Evolutionary conservation across 2,329 filamentous ascomycete genomes (phyloP).

Genomic region (Akanthomyces dipterigenus): DNA sequence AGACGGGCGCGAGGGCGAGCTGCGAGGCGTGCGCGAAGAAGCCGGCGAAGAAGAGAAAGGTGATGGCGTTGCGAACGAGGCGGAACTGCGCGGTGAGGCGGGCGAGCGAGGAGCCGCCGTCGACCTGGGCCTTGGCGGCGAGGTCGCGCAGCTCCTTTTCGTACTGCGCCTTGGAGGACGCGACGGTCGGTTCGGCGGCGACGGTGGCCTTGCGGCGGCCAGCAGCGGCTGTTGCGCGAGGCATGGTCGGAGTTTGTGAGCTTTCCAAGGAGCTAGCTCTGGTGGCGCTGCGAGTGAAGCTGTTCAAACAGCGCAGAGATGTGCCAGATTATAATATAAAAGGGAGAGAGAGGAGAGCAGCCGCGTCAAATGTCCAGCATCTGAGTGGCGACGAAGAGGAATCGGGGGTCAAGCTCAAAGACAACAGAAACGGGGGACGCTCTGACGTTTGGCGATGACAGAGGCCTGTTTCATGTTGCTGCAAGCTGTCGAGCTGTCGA

Average conservation of each 20-base stretch:
- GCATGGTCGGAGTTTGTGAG: background rate
- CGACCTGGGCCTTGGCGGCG: constrained; percentile 34
- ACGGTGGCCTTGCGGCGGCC: constrained; percentile 7
- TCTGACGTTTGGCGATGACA: background rate
- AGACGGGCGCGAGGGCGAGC: constrained; percentile 75
- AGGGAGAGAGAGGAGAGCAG: background rate
- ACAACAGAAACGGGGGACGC: background rate
- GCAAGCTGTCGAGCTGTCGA: background rate
- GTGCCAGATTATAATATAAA: background rate
- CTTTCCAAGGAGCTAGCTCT: too few species aligned
- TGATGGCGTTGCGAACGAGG: constrained; percentile 29
- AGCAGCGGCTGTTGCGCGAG: background rate
- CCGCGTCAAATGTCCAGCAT: constrained; percentile 15
- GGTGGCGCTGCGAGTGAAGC: background rate
- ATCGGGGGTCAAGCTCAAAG: background rate
- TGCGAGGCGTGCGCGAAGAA: constrained; percentile 65
- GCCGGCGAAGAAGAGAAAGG: constrained; percentile 36
- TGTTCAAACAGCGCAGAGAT: background rate
- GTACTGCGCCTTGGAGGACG: constrained; percentile 33
- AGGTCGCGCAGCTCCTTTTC: constrained; percentile 48
- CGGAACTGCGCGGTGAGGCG: constrained; percentile 33
- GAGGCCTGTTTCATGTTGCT: background rate
- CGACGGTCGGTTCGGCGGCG: constrained; percentile 13
- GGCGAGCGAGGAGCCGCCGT: constrained; percentile 26
- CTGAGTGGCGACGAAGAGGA: background rate